These are phyloP conservation scores for Carpinus viminea DNA, from an alignment of 306 rosid genomes.

Conservation along the genomic window DNA sequence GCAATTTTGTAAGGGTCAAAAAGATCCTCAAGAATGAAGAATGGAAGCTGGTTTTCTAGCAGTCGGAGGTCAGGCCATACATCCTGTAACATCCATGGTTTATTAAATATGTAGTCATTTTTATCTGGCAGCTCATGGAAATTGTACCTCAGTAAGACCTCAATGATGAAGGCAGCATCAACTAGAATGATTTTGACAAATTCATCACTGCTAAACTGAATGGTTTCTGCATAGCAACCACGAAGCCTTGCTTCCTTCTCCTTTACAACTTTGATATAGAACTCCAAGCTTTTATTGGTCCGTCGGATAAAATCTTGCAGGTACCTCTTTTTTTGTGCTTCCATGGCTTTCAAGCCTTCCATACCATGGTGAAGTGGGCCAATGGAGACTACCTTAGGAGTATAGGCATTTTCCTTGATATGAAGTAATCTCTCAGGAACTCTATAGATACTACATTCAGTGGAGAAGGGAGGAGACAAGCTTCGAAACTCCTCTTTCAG, in stretches of 20 bases:
- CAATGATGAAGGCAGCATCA: conserved; percentile 35
- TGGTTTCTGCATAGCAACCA: conserved; percentile 22
- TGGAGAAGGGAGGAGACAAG: conserved; percentile 16
- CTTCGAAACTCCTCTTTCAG: neutral
- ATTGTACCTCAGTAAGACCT: conserved; percentile 27
- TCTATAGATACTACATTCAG: conserved; percentile 28
- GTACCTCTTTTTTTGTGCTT: conserved; percentile 33
- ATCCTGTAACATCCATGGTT: conserved; percentile 35
- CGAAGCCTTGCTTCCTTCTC: conserved; percentile 14
- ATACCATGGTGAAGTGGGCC: conserved; percentile 37
- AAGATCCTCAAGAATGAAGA: conserved; percentile 36
- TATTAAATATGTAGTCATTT: conserved; percentile 29
- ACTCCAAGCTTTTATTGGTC: neutral
- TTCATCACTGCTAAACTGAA: conserved; percentile 14
- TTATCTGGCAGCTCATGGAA: neutral
- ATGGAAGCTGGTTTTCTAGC: conserved; percentile 57
- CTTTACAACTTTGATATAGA: neutral
- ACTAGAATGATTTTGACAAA: conserved; percentile 22
- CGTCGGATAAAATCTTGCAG: conserved; percentile 27
- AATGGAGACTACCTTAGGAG: conserved; percentile 40
- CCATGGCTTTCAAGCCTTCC: conserved; percentile 31
- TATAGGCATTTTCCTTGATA: conserved; percentile 20
- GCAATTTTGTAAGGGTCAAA: neutral
- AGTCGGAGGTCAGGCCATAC: conserved; percentile 34
- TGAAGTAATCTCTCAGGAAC: conserved; percentile 29